Conservation (phyloP, 805 yeast species). For the Saccharomycodes ludwigii region DNA sequence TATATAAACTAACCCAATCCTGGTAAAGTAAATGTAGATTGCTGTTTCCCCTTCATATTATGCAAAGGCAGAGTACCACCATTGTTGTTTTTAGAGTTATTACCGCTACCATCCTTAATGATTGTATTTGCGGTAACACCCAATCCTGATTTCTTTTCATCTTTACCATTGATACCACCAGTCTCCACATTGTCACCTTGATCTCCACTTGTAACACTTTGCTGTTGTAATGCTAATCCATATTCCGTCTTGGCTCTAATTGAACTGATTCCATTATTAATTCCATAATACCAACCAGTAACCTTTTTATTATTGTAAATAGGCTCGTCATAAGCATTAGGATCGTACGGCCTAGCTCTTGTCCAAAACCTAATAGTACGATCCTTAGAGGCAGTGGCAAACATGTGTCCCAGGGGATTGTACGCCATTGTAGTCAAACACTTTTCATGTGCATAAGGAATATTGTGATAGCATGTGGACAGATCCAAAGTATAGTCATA, state of each 20-base stretch:
- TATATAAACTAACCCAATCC: too few relatives aligned
- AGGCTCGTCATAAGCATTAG: conserved; percentile 67
- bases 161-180: too few relatives aligned
- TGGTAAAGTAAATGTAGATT: too few relatives aligned
- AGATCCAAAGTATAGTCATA: conserved; percentile 35
- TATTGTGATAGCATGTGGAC: conserved; percentile 36
- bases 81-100: too few relatives aligned
- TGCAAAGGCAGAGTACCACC: conserved; percentile 23
- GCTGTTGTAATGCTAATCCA: too few relatives aligned
- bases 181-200: too few relatives aligned
- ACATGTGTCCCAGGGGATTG: conserved; percentile 87
- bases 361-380: conserved; percentile 91
- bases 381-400: conserved; percentile 90
- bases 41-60: too few relatives aligned
- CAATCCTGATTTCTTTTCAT: too few relatives aligned
- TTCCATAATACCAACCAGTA: conserved; percentile 46
- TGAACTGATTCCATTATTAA: conserved; percentile 24
- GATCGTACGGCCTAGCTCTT: conserved; percentile 83
- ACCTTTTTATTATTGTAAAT: conserved; percentile 57
- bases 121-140: too few relatives aligned
- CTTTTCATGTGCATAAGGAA: conserved; percentile 91
- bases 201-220: too few relatives aligned
- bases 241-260: conserved; percentile 22
- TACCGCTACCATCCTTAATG: too few relatives aligned
- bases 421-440: conserved; percentile 83